Evolutionary conservation across 208 protist species (phyloP).

Genomic region (Trypanosomatidae sp.): DNA sequence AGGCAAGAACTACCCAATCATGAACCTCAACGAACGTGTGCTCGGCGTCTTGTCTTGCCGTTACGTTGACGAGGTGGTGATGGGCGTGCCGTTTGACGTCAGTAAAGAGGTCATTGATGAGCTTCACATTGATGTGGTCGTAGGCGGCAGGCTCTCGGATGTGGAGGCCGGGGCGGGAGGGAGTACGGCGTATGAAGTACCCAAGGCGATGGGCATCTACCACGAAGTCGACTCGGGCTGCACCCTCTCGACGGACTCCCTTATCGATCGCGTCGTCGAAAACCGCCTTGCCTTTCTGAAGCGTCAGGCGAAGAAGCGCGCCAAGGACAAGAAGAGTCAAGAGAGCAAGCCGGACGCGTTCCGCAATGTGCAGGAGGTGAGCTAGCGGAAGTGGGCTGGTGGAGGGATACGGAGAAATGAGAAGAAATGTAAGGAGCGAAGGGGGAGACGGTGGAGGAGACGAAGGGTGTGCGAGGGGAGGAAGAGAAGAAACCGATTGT

Average conservation of each 20-base stretch:
- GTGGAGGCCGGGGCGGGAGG: not conserved
- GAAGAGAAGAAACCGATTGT: too few relatives aligned
- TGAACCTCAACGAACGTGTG: conserved; percentile 98
- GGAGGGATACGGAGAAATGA: too few relatives aligned
- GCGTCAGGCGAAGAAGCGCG: conserved; percentile 65
- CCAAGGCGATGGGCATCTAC: conserved; percentile 85
- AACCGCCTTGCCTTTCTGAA: conserved; percentile 74
- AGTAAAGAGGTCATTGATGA: conserved; percentile 92
- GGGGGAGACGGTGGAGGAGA: not conserved
- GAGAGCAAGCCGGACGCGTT: conserved; percentile 67
- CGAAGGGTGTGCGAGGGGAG: too few relatives aligned
- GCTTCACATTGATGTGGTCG: conserved; percentile 87
- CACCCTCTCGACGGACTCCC: conserved; percentile 47
- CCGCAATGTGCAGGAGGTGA: conserved; percentile 66
- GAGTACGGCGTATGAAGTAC: conserved; percentile 50
- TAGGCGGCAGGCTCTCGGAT: conserved; percentile 74
- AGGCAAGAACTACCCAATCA: conserved; percentile 97
- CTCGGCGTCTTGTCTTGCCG: conserved; percentile 96
- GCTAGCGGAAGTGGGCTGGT: conserved; percentile 1
- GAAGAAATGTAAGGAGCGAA: not conserved
- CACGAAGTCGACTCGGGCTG: conserved; percentile 70
- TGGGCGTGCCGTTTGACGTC: conserved; percentile 96
- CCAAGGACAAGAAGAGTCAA: conserved; percentile 60
- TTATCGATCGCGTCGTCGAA: conserved; percentile 85
- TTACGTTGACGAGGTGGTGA: conserved; percentile 98